phyloP scores from a whole-genome alignment of 192 early-diverging fungal species.

The Spinellus fusiger region DNA sequence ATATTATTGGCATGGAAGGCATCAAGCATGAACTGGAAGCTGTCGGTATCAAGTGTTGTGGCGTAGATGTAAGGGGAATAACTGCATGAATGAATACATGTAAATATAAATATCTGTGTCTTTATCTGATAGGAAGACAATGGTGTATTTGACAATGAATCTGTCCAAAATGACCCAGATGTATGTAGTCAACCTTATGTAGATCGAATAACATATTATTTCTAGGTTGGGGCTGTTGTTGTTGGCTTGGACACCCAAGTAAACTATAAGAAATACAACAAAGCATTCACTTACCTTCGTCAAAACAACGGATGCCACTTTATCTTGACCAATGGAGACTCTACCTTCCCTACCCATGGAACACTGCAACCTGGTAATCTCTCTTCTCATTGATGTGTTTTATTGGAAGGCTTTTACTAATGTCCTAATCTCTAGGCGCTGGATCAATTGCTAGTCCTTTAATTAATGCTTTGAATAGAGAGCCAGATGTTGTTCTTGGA shows the following conservation, averaged over 20 bases:
- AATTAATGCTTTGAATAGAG: constrained; percentile 63
- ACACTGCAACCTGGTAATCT: constrained; percentile 63
- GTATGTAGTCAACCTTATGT: constrained; percentile 6
- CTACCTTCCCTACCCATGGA: constrained; percentile 79
- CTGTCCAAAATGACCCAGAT: constrained; percentile 39
- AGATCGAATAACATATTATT: not conserved
- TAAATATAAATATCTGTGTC: not conserved
- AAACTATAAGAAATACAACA: constrained; percentile 90
- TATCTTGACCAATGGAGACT: constrained; percentile 90
- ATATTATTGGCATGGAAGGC: constrained; percentile 85
- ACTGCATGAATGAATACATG: not conserved
- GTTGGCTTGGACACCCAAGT: constrained; percentile 90
- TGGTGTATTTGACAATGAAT: constrained; percentile 52
- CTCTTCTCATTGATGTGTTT: not conserved
- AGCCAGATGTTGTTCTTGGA: constrained; percentile 80
- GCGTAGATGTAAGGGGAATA: constrained; percentile 41
- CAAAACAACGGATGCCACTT: constrained; percentile 70
- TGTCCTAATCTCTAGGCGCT: no score
- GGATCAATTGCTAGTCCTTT: constrained; percentile 79
- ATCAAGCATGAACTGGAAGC: constrained; percentile 79
- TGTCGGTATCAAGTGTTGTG: constrained; percentile 65
- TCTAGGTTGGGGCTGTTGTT: constrained; percentile 80
- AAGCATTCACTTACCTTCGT: constrained; percentile 80
- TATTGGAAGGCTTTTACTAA: constrained; percentile 7
- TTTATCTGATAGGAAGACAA: constrained; percentile 26